These are phyloP conservation scores for Solanum virginianum DNA, from an alignment of 257 asterid genomes.

Conservation along the genomic window DNA sequence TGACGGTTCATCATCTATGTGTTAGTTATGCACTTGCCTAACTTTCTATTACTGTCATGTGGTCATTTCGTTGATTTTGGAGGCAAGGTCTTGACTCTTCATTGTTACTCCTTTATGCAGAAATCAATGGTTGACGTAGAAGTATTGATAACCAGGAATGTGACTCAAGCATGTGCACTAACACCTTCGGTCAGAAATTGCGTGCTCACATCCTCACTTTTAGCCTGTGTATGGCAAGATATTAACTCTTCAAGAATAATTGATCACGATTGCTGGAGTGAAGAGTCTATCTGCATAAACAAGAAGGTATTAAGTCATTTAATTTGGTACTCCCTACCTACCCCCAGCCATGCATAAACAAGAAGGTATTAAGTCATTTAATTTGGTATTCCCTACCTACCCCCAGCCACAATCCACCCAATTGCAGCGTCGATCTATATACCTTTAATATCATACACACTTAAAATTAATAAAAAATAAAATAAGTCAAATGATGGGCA, in stretches of 20 bases:
- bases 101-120: constrained; percentile 13
- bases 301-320: constrained; percentile 39
- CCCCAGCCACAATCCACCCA: not conserved
- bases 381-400: not conserved
- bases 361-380: constrained; percentile 33
- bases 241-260: constrained; percentile 19
- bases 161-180: constrained; percentile 57
- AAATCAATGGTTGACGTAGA: constrained; percentile 72
- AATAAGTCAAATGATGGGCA: not conserved
- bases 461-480: not conserved
- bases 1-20: not conserved
- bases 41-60: not conserved
- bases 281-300: constrained; percentile 52
- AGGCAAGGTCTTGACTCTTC: not conserved
- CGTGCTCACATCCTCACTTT: constrained; percentile 77
- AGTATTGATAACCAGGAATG: constrained; percentile 53
- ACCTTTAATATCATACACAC: not conserved
- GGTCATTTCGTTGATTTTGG: not conserved
- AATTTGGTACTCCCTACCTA: too few relatives aligned
- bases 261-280: constrained; percentile 79
- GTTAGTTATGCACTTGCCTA: not conserved
- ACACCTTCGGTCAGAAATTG: constrained; percentile 55
- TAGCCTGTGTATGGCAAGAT: constrained; percentile 73
- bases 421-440: too few relatives aligned
- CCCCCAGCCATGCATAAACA: constrained; percentile 53